Evolutionary conservation across 2,329 filamentous ascomycete genomes (phyloP), one percentile per base, ranked within the genome.

Genomic region (Helminthosporium solani): DNA sequence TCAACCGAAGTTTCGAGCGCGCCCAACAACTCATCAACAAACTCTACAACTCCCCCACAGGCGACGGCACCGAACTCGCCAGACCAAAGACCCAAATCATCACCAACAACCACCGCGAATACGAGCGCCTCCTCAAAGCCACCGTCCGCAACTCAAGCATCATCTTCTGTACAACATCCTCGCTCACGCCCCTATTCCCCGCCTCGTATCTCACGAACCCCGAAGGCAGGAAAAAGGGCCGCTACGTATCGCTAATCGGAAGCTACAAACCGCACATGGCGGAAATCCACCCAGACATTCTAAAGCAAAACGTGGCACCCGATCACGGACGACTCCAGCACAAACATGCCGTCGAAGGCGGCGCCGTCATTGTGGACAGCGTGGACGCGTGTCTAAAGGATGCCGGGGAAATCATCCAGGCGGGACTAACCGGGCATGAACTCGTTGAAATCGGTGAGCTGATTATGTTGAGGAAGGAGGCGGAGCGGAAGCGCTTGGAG

Each of bases 391-490:
- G 86, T 36, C 67, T 96, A 34, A 84, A 85, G 57, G 89, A 96
- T 64, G 87, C 91, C 0, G 92, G 92, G 0, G 92, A 97, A 73
- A 76, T 97, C 38, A 86, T 95, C 8, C 82, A 89, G 54, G 88
- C 89, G 0, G 84, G 83, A 0, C 74, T 96, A 21, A 77, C 77
- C 18, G 84, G 88, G 0, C 79, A 83, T 36, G 86, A 95, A 57
- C 79, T 96, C 3, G 88, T 96, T 0, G 92, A 96, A 68, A 74
- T 96, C 1, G 92, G 91, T 3, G 91, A 96, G 64, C 74, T 96
- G 38, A 70, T 85, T 49, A 85, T 85, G 80, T 70, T 85, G 57
- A 80, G 79, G 62, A 69, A 77, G 37, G 78, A 81, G 42, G 75
- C 76, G 2, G 73, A 76, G 56, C 49, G 60, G 46, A 49, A 67